Evolutionary conservation across 208 protist genomes (phyloP), one percentile per base, ranked within the genome.

Genomic region (Angomonas deanei): DNA sequence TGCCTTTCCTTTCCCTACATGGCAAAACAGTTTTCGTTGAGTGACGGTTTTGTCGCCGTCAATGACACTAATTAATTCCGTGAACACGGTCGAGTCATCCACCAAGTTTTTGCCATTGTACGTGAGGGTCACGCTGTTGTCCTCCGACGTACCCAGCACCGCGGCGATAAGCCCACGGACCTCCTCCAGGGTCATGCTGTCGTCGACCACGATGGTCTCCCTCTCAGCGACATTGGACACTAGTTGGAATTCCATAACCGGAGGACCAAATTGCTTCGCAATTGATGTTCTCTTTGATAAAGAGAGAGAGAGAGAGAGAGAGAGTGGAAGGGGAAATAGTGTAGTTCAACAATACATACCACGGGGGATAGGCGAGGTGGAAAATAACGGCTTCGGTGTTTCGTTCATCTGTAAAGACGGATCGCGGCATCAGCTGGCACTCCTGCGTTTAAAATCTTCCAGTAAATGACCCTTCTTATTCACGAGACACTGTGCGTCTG

Each of bases 151-250:
- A 42, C 76, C 76, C 0, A 93, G 59, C 80, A 94, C 86, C 10
- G 70, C 78, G 11, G 49, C 58, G 23, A 88, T 66, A 15, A 94
- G 47, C 1, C 73, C 76, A 19, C 79, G 80, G n/a, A 91, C 82
- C 24, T 94, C 88, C 0, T 65, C 84, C 17, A 92, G 76, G 0
- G 76, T 81, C 83, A 89, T 88, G 13, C 82, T 78, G 46, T 84
- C 80, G 31, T 91, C 85, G 42, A 94, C 80, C 46, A 80, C 76
- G 6, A 91, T 72, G 26, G 74, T 64, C 30, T 65, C 17, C 71
- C 84, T 86, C n/a, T 89, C 77, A 5, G 72, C 57, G 15, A 74
- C 64, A 63, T 82, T 91, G 21, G 81, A 86, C 5, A 93, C 72
- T 17, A 93, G 68, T 5, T 79, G 65, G 31, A 80, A 88, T 47